Percentiles rank a stretch among this genome's conserved stretches.
Conservation (phyloP, 2,329 filamentous ascomycete species). For the Raffaelea arxii region DNA sequence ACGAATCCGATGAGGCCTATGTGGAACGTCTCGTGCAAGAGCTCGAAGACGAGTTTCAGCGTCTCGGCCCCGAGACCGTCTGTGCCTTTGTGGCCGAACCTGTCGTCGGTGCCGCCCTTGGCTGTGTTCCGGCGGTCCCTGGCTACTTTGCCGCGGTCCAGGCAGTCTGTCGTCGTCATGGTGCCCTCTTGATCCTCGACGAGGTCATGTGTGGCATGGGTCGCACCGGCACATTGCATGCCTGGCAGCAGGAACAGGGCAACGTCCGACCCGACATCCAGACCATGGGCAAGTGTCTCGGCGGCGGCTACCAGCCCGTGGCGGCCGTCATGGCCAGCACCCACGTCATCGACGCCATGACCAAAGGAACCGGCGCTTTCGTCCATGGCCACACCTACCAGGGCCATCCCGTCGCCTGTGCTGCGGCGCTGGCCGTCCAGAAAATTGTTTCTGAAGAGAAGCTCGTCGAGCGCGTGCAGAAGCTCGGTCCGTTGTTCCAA, state of each 20-base stretch:
- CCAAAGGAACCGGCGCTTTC: conserved; percentile 32
- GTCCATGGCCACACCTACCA: conserved; percentile 52
- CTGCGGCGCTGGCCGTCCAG: conserved; percentile 30
- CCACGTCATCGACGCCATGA: conserved; percentile 36
- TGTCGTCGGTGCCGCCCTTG: conserved; percentile 55
- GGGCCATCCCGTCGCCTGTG: conserved; percentile 27
- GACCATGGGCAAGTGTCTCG: conserved; percentile 53
- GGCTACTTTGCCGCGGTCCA: conserved; percentile 28
- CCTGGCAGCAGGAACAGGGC: conserved; percentile 54
- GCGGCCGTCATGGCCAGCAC: conserved; percentile 46
- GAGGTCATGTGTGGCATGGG: conserved; percentile 63
- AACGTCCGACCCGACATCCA: conserved; percentile 50
- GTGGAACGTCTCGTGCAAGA: conserved; percentile 51
- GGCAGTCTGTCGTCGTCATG: conserved; percentile 43
- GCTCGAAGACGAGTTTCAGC: conserved; percentile 56
- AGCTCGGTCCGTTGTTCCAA: conserved; percentile 21
- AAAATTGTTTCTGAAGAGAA: conserved; percentile 24
- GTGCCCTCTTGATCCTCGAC: conserved; percentile 45
- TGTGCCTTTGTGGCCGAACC: conserved; percentile 67
- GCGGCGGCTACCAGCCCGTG: conserved; percentile 50
- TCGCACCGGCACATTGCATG: conserved; percentile 50
- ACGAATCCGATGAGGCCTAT: conserved; percentile 49
- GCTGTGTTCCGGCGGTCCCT: conserved; percentile 26
- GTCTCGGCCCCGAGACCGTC: conserved; percentile 54
- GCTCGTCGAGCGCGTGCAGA: conserved; percentile 24